A percentile compares a stretch with the other conserved stretches of the same genome.
phyloP scores from a whole-genome alignment of 495 filamentous ascomycete species.

The Tuber magnatum region DNA sequence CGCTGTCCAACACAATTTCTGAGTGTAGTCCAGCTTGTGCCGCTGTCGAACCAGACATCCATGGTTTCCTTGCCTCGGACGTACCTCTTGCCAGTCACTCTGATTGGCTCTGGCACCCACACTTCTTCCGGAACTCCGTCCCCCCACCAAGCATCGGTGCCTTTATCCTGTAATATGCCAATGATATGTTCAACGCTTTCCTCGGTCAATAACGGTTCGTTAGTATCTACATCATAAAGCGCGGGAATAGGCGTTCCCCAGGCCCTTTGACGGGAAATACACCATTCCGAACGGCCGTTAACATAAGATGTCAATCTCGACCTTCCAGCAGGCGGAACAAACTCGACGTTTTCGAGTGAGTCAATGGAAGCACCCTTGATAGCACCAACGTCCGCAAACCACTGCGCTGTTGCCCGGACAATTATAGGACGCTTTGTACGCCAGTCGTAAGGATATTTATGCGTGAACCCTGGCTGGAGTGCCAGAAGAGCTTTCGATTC shows the following conservation, averaged over 20 bases:
- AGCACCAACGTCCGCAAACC: constrained; percentile 84
- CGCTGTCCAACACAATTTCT: constrained; percentile 20
- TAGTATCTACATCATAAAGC: constrained; percentile 61
- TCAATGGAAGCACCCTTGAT: constrained; percentile 67
- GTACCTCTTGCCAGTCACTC: constrained; percentile 37
- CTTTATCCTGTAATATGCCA: constrained; percentile 62
- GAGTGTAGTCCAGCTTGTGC: constrained; percentile 73
- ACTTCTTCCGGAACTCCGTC: constrained; percentile 58
- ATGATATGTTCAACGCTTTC: constrained; percentile 82
- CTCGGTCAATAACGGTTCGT: constrained; percentile 65
- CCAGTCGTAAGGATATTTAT: constrained; percentile 99
- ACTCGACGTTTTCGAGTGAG: constrained; percentile 63
- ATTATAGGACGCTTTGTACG: constrained; percentile 87
- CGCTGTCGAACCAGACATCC: constrained; percentile 99
- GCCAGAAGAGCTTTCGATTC: constrained; percentile 53
- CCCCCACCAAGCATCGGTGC: constrained; percentile 89
- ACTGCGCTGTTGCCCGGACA: constrained; percentile 85
- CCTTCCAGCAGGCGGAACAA: constrained; percentile 66
- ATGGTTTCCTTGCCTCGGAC: constrained; percentile 86
- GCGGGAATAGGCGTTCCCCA: constrained; percentile 97
- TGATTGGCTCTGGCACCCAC: constrained; percentile 25
- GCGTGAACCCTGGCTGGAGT: constrained; percentile 57
- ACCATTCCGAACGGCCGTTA: constrained; percentile 87
- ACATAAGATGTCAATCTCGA: constrained; percentile 74
- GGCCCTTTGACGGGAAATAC: constrained; percentile 91